Evolutionary conservation across 2,329 filamentous ascomycete genomes (phyloP).

Genomic region (Pseudocercospora ulei): DNA sequence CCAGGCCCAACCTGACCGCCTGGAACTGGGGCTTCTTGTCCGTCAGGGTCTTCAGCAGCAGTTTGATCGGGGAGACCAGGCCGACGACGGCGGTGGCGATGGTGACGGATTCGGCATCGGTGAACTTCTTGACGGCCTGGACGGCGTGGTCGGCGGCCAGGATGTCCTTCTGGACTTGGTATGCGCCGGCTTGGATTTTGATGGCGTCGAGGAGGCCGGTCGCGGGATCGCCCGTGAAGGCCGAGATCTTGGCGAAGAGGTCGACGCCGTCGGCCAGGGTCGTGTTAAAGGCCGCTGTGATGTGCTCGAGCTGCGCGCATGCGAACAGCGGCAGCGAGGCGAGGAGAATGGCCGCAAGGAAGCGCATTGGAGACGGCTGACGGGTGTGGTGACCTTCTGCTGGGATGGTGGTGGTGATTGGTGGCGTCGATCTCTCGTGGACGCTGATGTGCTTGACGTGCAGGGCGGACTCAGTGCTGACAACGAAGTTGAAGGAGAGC

Average conservation of each 20-base stretch:
- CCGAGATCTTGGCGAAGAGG: background rate
- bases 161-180: background rate
- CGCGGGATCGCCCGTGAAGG: background rate
- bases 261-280: background rate
- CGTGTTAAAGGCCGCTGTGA: background rate
- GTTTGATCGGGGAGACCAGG: background rate
- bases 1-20: background rate
- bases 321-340: too few relatives aligned
- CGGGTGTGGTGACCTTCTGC: too few relatives aligned
- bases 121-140: background rate
- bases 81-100: background rate
- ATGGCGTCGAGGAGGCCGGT: background rate
- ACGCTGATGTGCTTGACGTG: too few relatives aligned
- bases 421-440: too few relatives aligned
- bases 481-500: too few relatives aligned
- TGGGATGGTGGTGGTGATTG: too few relatives aligned
- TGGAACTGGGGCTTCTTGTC: background rate
- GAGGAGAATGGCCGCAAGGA: too few relatives aligned
- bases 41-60: background rate
- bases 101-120: background rate
- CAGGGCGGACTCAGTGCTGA: too few relatives aligned
- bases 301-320: too few relatives aligned
- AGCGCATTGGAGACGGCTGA: too few relatives aligned
- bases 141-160: background rate
- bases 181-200: background rate